Conservation (phyloP, 768 basidiomycete species). For the Russula compacta region DNA sequence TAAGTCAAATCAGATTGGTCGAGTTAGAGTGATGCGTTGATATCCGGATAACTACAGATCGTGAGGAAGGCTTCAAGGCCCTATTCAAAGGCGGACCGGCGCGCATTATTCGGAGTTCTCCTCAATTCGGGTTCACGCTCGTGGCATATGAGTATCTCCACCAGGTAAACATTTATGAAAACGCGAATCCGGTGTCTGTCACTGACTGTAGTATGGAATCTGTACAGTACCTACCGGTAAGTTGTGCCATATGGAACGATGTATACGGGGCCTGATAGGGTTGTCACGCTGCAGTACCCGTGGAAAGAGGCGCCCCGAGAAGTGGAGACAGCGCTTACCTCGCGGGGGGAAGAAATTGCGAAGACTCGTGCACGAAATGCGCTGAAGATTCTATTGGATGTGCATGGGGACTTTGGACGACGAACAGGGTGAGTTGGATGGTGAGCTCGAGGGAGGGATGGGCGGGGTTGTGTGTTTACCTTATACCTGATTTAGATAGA, state of each 20-base stretch:
- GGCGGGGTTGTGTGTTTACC: neutral
- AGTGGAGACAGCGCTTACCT: constrained; percentile 62
- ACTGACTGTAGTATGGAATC: neutral
- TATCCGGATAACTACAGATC: constrained; percentile 39
- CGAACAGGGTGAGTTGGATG: neutral
- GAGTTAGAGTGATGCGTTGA: neutral
- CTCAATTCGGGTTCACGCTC: constrained; percentile 91
- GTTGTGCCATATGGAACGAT: neutral
- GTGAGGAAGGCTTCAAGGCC: constrained; percentile 82
- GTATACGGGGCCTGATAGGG: constrained; percentile 6
- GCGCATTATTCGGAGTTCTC: constrained; percentile 78
- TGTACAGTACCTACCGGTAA: constrained; percentile 17
- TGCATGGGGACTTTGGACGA: constrained; percentile 68
- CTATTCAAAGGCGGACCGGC: constrained; percentile 90
- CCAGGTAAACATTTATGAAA: constrained; percentile 32
- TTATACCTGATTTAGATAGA: neutral
- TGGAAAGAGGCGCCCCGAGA: constrained; percentile 61
- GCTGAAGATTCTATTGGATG: constrained; percentile 82
- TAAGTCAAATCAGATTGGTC: constrained; percentile 29
- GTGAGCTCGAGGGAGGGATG: neutral
- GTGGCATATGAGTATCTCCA: constrained; percentile 72
- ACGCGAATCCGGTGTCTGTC: neutral
- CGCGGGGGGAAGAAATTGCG: constrained; percentile 73
- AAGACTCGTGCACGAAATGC: constrained; percentile 90
- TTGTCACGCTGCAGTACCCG: constrained; percentile 53